Conservation (phyloP, 768 basidiomycete genomes). For the Mycena filopes region DNA sequence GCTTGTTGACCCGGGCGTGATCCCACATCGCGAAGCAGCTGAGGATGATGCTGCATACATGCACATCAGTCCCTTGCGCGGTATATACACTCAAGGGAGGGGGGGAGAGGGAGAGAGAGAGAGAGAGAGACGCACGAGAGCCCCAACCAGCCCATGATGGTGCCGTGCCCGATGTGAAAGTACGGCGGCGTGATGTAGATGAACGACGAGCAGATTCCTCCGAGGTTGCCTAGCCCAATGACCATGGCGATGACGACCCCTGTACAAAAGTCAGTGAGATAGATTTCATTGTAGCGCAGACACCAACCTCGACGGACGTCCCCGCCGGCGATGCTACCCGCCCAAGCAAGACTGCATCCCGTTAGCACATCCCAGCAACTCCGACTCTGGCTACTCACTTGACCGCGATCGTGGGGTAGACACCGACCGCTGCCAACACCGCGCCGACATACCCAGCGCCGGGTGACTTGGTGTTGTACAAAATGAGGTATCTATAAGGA, state of each 20-base stretch:
- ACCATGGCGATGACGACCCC: slow-evolving; percentile 59
- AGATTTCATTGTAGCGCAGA: neutral
- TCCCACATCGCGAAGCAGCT: slow-evolving; percentile 53
- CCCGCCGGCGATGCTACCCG: slow-evolving; percentile 56
- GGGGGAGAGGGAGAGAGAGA: too few relatives aligned
- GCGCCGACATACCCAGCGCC: slow-evolving; percentile 50
- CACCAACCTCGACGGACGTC: slow-evolving; percentile 46
- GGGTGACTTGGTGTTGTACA: slow-evolving; percentile 47
- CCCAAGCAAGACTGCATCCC: slow-evolving; percentile 51
- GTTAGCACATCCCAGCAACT: neutral
- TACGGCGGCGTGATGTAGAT: slow-evolving; percentile 33
- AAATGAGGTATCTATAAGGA: slow-evolving; percentile 51
- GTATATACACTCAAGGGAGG: too few relatives aligned
- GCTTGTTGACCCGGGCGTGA: slow-evolving; percentile 52
- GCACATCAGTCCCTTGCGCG: slow-evolving; percentile 5
- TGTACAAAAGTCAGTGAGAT: neutral
- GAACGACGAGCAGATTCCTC: slow-evolving; percentile 38
- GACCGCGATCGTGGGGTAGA: slow-evolving; percentile 53
- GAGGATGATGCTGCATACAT: slow-evolving; percentile 41
- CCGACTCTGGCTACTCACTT: neutral
- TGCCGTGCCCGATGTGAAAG: slow-evolving; percentile 33
- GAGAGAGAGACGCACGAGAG: slow-evolving; percentile 37
- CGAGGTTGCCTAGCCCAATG: slow-evolving; percentile 58
- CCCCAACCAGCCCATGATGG: slow-evolving; percentile 28
- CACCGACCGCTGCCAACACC: slow-evolving; percentile 53